Evolutionary conservation across 208 protist genomes (phyloP).

Genomic region (Naegleria fowleri): DNA sequence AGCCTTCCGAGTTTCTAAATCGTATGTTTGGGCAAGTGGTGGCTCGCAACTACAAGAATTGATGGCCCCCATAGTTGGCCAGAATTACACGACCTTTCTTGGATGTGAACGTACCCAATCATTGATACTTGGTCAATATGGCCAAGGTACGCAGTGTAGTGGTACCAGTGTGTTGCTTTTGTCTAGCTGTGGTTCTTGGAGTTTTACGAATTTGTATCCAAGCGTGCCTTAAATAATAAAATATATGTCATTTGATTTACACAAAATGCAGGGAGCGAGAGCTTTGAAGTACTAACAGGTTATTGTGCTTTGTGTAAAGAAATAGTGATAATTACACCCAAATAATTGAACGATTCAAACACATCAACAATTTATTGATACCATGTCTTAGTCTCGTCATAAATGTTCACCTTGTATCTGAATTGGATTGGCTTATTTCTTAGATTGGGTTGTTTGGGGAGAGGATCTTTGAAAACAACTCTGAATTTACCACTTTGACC

Average conservation of each 20-base stretch:
- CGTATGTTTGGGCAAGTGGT: neutral
- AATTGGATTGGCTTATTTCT: neutral
- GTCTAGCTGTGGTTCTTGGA: neutral
- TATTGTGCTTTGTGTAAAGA: too few relatives aligned
- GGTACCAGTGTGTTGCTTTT: neutral
- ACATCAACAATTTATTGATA: conserved; percentile 15
- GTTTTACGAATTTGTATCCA: neutral
- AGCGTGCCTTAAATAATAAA: neutral
- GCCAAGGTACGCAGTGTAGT: neutral
- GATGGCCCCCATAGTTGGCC: neutral
- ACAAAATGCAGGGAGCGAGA: too few relatives aligned
- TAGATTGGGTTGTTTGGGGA: neutral
- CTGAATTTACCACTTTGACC: conserved; percentile 41
- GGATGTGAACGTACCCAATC: neutral
- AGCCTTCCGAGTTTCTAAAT: neutral
- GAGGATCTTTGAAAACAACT: conserved; percentile 36
- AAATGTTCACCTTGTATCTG: conserved; percentile 9
- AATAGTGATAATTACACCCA: too few relatives aligned
- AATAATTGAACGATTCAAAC: too few relatives aligned
- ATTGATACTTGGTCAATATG: neutral
- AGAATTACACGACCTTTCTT: neutral
- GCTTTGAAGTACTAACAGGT: too few relatives aligned
- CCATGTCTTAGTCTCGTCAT: neutral
- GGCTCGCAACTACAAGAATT: neutral
- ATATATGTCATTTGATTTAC: too few relatives aligned